These are phyloP conservation scores for Flaveria sonorensis DNA, from an alignment of 129 eudicot species.

Conservation along the genomic window DNA sequence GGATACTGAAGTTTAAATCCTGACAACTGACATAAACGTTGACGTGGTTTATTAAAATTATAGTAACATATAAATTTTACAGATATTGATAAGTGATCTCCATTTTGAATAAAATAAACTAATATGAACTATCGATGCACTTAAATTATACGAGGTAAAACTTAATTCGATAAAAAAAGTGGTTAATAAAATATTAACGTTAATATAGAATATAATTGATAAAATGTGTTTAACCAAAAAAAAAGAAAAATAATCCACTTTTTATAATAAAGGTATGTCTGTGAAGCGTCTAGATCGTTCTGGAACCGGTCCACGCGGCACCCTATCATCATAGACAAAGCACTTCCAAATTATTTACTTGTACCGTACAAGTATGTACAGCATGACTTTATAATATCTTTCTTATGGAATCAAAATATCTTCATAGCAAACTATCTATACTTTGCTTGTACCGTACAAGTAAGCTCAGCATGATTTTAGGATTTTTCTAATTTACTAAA, in stretches of 20 bases:
- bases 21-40: no score
- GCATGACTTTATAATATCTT: neutral
- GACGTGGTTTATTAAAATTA: no score
- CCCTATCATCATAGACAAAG: neutral
- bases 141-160: neutral
- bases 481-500: neutral
- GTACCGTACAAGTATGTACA: constrained; percentile 16
- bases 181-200: neutral
- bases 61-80: no score
- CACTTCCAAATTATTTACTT: neutral
- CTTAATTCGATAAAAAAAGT: neutral
- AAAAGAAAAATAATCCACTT: neutral
- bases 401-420: neutral
- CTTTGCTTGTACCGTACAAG: constrained; percentile 3
- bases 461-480: neutral
- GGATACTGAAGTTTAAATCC: no score
- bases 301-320: constrained; percentile 10
- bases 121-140: neutral
- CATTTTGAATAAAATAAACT: neutral
- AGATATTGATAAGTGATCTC: no score
- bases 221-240: neutral
- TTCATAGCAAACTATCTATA: neutral
- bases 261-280: neutral
- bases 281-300: constrained; percentile 26
- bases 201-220: neutral